These are phyloP conservation scores for Radiomyces spectabilis DNA, from an alignment of 192 early-diverging fungal genomes.

Conservation along the genomic window DNA sequence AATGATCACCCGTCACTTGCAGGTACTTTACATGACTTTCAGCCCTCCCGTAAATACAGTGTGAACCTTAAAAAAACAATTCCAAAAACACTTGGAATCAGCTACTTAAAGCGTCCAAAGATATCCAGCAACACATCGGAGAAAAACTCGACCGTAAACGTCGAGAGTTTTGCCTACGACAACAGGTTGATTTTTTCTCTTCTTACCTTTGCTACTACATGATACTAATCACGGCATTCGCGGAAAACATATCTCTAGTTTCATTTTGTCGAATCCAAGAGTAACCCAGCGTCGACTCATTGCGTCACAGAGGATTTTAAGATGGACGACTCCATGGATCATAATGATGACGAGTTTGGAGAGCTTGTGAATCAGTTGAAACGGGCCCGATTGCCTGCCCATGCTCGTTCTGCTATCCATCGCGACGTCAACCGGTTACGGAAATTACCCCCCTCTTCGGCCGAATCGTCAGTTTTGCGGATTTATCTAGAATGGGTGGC, in stretches of 20 bases:
- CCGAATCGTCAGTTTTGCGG: slow-evolving; percentile 70
- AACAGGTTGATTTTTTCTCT: slow-evolving; percentile 53
- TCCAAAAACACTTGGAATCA: slow-evolving; percentile 17
- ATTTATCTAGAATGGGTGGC: slow-evolving; percentile 70
- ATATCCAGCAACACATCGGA: slow-evolving; percentile 64
- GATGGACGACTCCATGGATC: slow-evolving; percentile 23
- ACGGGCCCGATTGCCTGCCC: slow-evolving; percentile 47
- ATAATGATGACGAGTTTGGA: slow-evolving; percentile 58
- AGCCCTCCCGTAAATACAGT: slow-evolving; percentile 40
- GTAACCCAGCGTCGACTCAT: slow-evolving; percentile 57
- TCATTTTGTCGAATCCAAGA: slow-evolving; percentile 67
- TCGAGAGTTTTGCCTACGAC: slow-evolving; percentile 62
- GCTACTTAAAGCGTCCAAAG: slow-evolving; percentile 61
- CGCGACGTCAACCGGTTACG: slow-evolving; percentile 60
- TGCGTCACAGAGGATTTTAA: slow-evolving; percentile 9
- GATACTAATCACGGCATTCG: neutral
- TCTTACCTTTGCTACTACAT: neutral
- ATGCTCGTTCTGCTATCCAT: slow-evolving; percentile 44
- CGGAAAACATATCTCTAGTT: neutral
- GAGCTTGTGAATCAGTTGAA: slow-evolving; percentile 48
- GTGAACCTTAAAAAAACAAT: slow-evolving; percentile 31
- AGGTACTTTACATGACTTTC: slow-evolving; percentile 60
- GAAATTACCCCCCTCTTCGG: slow-evolving; percentile 57
- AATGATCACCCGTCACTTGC: slow-evolving; percentile 59
- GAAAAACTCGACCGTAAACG: slow-evolving; percentile 67